These are phyloP conservation scores for Neltuma alba DNA, from an alignment of 306 rosid genomes.

Conservation along the genomic window DNA sequence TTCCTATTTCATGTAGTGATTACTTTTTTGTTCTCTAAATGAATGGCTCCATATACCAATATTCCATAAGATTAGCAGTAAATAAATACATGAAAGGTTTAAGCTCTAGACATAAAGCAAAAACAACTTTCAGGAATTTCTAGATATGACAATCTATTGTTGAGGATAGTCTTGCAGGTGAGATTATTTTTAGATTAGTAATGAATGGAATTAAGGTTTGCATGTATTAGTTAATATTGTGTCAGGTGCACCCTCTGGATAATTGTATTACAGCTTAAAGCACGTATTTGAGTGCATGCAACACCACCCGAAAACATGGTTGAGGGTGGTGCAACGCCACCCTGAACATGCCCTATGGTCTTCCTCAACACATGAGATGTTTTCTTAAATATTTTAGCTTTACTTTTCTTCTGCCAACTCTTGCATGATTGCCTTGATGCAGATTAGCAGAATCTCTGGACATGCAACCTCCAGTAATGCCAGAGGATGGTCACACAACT, in stretches of 20 bases:
- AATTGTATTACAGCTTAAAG: not conserved
- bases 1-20: conserved; percentile 24
- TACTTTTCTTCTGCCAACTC: conserved; percentile 18
- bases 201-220: conserved; percentile 25
- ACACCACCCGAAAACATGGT: not conserved
- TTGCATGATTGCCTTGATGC: conserved; percentile 40
- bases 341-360: not conserved
- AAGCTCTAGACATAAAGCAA: conserved; percentile 15
- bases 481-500: conserved; percentile 98
- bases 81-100: conserved; percentile 18
- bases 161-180: conserved; percentile 19
- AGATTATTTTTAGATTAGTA: conserved; percentile 25
- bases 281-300: not conserved
- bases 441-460: conserved; percentile 99
- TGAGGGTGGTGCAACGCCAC: too few species aligned
- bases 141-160: conserved; percentile 13
- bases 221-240: conserved; percentile 29
- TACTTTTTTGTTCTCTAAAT: conserved; percentile 15
- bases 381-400: conserved; percentile 2
- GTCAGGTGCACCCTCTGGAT: conserved; percentile 22
- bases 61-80: not conserved
- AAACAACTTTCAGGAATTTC: conserved; percentile 10
- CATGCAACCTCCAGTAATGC: conserved; percentile 99
- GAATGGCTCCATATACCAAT: conserved; percentile 16
- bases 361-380: conserved; percentile 22